Base-by-base conservation (phyloP, 2,329 filamentous ascomycete genomes). In the Colletotrichum sp. region DNA sequence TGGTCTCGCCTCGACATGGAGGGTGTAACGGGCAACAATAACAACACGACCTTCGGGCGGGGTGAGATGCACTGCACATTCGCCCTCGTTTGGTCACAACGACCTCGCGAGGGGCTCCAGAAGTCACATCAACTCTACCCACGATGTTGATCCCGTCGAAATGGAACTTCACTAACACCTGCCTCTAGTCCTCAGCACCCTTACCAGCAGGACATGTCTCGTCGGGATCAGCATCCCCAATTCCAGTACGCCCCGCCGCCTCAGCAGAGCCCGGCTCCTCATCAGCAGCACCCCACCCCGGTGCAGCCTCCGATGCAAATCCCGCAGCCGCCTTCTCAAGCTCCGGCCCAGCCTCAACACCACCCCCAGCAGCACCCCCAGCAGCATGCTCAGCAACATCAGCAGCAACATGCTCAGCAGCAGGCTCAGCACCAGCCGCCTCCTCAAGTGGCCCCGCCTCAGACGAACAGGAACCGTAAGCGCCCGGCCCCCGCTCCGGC, bases 131-230 rank as follows among this genome's bases (percentile, higher is more conserved):
- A 38, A 18, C 62, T 16, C 36, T n/a, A 48, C n/a, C 9, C 56
- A 43, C 62, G 9, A 72, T 28, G 73, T 32, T 64, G 69, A 59
- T 68, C 34, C 18, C n/a, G 56, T 64, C 34, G 56, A 32, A 59
- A 75, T 68, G 73, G 67, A 75, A 72, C 63, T 68, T 73, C 4
- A 63, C 73, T 75, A 28, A 75, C 69, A 75, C 38, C 83, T 84
- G 36, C 48, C 36, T 58, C 16, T 78, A 88, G 87, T 80, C 76
- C 84, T 48, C 80, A 83, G 76, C 88, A 90, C 80, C 82, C 86
- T 70, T 90, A 90, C 79, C 88, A 87, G 82, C 76, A 87, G 82
- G 88, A 90, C 77, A 87, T 90, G 88, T 84, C 82, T 78, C 85
- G 85, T 76, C 85, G 86, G 71, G 84, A 83, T 79, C 85, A 87